These are phyloP conservation scores for Ambrosiella xylebori DNA, from an alignment of 2,329 filamentous ascomycete species.

Conservation along the genomic window DNA sequence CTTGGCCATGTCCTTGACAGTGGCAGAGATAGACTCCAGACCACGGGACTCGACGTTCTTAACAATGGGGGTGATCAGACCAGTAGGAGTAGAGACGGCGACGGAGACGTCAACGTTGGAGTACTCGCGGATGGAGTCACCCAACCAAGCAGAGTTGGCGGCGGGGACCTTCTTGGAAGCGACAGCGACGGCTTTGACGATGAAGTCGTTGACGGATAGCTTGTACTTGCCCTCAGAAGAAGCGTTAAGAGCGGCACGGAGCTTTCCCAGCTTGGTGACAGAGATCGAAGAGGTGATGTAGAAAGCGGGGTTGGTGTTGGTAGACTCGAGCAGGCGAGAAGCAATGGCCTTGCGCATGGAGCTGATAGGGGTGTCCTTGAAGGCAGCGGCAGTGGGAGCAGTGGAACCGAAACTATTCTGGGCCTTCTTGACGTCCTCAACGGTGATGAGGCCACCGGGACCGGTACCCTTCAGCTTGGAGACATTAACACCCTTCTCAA, in stretches of 20 bases:
- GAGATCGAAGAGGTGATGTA: conserved; percentile 85
- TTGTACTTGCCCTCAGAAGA: conserved; percentile 88
- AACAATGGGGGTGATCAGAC: conserved; percentile 95
- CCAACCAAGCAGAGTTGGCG: conserved; percentile 91
- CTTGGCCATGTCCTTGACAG: conserved; percentile 94
- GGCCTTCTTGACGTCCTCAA: conserved; percentile 84
- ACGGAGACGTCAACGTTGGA: conserved; percentile 88
- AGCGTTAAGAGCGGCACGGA: conserved; percentile 82
- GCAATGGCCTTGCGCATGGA: conserved; percentile 99
- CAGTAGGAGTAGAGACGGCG: conserved; percentile 79
- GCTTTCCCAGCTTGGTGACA: conserved; percentile 88
- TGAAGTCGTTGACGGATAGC: conserved; percentile 98
- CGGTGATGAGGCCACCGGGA: conserved; percentile 70
- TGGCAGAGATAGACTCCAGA: conserved; percentile 68
- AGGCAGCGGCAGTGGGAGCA: conserved; percentile 39
- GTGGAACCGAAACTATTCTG: conserved; percentile 38
- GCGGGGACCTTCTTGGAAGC: conserved; percentile 87
- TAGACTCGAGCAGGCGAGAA: conserved; percentile 71
- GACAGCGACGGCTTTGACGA: conserved; percentile 85
- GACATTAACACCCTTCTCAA: conserved; percentile 67
- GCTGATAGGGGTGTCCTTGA: conserved; percentile 67
- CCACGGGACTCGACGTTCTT: conserved; percentile 75
- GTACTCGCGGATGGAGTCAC: conserved; percentile 81
- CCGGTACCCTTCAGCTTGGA: conserved; percentile 73
- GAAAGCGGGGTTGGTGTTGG: conserved; percentile 93